phyloP scores from a whole-genome alignment of 257 asterid species.

The Solanum ossicruentum region DNA sequence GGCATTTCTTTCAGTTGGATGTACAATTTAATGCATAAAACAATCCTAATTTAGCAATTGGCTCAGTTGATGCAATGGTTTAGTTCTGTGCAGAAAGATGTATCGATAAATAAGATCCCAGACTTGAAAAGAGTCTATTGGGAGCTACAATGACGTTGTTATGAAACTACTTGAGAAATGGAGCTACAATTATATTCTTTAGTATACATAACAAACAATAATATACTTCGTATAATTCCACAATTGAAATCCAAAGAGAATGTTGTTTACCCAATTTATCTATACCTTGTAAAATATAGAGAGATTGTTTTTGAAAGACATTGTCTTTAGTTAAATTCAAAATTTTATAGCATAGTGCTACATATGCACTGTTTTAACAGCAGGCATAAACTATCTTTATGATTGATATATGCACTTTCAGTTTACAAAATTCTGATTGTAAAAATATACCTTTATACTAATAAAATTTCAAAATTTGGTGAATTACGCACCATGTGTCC shows the following conservation, averaged over 20 bases:
- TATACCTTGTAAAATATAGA: too few species aligned
- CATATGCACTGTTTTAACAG: background rate
- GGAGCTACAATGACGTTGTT: background rate
- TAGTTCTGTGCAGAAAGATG: background rate
- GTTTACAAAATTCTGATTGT: background rate
- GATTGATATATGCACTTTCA: background rate
- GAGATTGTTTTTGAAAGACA: too few species aligned
- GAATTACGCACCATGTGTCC: background rate
- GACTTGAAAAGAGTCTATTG: background rate
- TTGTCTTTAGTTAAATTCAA: fast-evolving
- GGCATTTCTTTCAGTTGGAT: background rate
- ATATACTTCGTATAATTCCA: too few species aligned
- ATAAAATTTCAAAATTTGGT: background rate
- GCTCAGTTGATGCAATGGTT: background rate
- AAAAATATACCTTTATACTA: background rate
- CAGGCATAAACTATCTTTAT: background rate
- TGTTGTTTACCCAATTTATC: fast-evolving
- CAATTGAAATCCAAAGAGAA: too few species aligned
- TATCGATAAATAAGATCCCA: background rate
- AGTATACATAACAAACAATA: background rate
- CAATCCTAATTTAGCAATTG: background rate
- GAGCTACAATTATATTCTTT: background rate
- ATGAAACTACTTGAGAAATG: background rate
- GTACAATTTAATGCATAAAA: background rate
- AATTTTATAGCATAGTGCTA: background rate